These are phyloP conservation scores for Aspergillus sojae DNA, from an alignment of 2,329 filamentous ascomycete genomes.

Conservation along the genomic window DNA sequence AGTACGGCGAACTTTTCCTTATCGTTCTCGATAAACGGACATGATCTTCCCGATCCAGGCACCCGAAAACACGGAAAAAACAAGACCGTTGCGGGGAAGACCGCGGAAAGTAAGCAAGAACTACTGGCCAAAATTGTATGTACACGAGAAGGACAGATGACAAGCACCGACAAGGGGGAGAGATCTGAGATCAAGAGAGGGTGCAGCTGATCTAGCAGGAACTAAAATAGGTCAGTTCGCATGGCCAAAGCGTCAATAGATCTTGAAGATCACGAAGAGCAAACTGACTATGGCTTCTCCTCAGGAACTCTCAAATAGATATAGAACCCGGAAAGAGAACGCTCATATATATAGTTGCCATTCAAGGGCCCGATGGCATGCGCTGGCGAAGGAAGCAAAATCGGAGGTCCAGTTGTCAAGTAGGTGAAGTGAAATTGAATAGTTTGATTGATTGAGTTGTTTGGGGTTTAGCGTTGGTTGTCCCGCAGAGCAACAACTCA, in stretches of 20 bases:
- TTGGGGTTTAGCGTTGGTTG: conserved; percentile 1
- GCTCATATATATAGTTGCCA: background rate
- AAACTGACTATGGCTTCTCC: background rate
- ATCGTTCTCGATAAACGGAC: conserved; percentile 8
- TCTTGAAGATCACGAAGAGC: background rate
- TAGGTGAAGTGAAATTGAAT: background rate
- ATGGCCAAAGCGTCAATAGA: conserved; percentile 1
- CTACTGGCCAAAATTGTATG: background rate
- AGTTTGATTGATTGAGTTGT: background rate
- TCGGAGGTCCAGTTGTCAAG: background rate
- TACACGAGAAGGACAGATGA: background rate
- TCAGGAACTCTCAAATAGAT: background rate
- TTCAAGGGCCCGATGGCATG: background rate
- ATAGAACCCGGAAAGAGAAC: background rate
- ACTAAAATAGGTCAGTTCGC: background rate
- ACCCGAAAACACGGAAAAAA: background rate
- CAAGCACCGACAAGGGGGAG: background rate
- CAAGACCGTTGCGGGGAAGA: background rate
- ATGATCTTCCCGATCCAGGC: conserved; percentile 13
- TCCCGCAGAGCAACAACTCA: conserved; percentile 2
- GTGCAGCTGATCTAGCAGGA: background rate
- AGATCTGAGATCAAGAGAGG: background rate
- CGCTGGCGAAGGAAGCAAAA: background rate
- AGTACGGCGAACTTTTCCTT: conserved; percentile 11
- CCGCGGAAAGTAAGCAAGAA: background rate